These are phyloP conservation scores for Larix sibirica DNA, from an alignment of 83 land plant genomes.

Conservation along the genomic window DNA sequence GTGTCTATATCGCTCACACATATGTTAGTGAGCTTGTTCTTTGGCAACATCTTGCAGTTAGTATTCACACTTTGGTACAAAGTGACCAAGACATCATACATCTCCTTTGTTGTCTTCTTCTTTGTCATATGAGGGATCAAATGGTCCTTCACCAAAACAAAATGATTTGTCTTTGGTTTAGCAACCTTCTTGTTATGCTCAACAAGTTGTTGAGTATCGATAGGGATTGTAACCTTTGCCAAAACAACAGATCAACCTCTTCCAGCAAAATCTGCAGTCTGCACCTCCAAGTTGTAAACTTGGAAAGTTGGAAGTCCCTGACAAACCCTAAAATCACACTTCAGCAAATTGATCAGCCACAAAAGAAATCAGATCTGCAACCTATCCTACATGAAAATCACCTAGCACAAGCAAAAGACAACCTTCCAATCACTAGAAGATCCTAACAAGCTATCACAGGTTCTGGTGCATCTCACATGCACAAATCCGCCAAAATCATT, in stretches of 20 bases:
- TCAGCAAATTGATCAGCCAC: no score
- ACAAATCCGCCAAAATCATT: no score
- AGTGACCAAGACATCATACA: neutral
- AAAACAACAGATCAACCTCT: neutral
- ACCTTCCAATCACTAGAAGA: no score
- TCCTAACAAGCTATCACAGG: no score
- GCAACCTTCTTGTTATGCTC: neutral
- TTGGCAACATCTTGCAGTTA: no score
- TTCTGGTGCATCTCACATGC: no score
- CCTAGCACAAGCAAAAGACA: no score
- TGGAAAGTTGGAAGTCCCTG: neutral
- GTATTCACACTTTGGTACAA: neutral
- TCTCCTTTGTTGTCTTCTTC: neutral
- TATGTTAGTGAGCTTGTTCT: neutral
- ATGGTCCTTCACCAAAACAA: neutral
- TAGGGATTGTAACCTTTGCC: neutral
- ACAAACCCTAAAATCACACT: no score
- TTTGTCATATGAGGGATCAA: neutral
- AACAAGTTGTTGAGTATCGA: neutral
- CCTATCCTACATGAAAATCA: no score
- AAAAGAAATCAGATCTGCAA: no score
- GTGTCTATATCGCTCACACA: neutral
- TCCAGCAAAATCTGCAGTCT: neutral
- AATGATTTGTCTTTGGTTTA: neutral
- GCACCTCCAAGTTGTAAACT: neutral